These are phyloP conservation scores for Colletotrichum sublineola DNA, from an alignment of 2,329 filamentous ascomycete species.

Conservation along the genomic window DNA sequence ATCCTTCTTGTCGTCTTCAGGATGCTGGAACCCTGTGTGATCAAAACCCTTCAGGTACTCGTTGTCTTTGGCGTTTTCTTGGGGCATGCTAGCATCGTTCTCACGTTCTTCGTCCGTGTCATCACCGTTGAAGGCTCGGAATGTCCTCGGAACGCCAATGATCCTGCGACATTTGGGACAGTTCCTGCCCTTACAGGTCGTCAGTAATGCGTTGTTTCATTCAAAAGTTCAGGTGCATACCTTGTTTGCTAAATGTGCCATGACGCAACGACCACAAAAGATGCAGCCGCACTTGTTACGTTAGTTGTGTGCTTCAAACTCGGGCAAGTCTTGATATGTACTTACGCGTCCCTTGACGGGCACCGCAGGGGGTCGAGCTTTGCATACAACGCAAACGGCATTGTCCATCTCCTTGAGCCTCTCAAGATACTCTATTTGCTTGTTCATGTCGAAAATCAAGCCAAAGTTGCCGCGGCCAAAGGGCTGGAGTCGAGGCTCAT, in stretches of 20 bases:
- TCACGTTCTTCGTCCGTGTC: too few species aligned
- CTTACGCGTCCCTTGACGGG: background rate
- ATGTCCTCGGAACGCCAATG: too few species aligned
- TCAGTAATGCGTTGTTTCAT: background rate
- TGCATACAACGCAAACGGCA: background rate
- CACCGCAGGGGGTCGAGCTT: background rate
- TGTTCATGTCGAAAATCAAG: constrained; percentile 40
- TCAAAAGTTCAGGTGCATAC: too few species aligned
- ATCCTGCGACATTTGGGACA: constrained; percentile 2
- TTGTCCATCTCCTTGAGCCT: constrained; percentile 35
- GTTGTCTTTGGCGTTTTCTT: too few species aligned
- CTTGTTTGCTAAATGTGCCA: background rate
- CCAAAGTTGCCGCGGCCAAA: constrained; percentile 43
- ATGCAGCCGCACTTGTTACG: constrained; percentile 51
- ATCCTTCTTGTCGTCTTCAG: background rate
- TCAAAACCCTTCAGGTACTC: too few species aligned
- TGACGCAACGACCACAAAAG: constrained; percentile 49
- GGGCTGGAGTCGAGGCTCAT: background rate
- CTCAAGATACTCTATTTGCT: constrained; percentile 34
- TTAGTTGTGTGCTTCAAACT: background rate
- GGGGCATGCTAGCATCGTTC: too few species aligned
- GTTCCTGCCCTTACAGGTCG: background rate
- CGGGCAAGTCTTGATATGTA: too few species aligned
- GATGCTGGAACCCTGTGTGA: background rate
- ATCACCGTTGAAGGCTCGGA: too few species aligned